Percentiles rank a stretch among this genome's conserved stretches.
These are phyloP conservation scores for Parathielavia appendiculata DNA, from an alignment of 495 filamentous ascomycete genomes.

Conservation along the genomic window DNA sequence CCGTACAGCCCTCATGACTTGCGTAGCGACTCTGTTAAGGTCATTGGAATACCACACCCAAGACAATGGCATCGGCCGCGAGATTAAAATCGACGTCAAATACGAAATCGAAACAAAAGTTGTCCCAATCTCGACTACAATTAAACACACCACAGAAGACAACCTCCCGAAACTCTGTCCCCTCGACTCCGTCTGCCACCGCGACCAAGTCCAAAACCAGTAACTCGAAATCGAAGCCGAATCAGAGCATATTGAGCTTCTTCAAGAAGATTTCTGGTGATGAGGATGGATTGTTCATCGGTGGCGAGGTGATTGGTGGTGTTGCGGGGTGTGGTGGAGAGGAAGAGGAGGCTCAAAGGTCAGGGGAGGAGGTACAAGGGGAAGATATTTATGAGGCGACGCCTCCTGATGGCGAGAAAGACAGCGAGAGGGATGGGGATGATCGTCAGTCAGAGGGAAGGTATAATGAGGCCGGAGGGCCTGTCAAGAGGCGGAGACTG, in stretches of 20 bases:
- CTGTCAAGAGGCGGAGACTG: conserved; percentile 45
- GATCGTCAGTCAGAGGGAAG: conserved; percentile 15
- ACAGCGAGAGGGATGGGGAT: conserved; percentile 22
- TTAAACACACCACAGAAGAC: neutral
- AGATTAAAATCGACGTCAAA: neutral
- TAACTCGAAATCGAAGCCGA: conserved; percentile 39
- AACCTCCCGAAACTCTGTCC: neutral
- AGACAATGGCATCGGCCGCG: neutral
- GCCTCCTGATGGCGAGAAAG: neutral
- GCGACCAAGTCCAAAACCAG: conserved; percentile 23
- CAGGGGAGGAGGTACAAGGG: conserved; percentile 3
- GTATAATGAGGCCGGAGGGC: conserved; percentile 48
- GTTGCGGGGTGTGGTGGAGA: neutral
- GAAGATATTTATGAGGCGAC: conserved; percentile 8
- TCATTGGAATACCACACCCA: neutral
- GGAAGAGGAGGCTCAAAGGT: conserved; percentile 1
- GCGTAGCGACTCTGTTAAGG: too few relatives aligned
- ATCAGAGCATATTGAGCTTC: conserved; percentile 73
- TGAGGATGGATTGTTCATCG: conserved; percentile 33
- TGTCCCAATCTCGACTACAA: conserved; percentile 1
- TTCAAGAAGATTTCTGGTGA: conserved; percentile 64
- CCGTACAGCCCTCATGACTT: too few relatives aligned
- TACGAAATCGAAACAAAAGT: neutral
- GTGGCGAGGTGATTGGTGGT: neutral
- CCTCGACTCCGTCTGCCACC: neutral